A percentile compares a stretch with the other conserved stretches of the same genome.
Conservation (phyloP, 2,329 filamentous ascomycete genomes). For the Aspergillus sp. region DNA sequence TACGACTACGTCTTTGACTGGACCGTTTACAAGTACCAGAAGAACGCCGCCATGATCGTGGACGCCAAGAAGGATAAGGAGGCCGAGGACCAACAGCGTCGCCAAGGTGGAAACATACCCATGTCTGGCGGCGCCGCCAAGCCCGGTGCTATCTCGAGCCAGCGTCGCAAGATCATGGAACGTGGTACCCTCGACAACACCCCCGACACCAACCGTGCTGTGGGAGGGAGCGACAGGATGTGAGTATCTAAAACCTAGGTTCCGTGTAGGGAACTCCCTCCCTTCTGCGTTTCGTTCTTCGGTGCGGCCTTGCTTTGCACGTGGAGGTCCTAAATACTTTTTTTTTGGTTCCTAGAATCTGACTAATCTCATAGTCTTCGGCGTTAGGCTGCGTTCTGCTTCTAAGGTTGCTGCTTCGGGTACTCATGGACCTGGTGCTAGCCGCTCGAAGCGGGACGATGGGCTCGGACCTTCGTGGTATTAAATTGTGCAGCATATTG, state of each 20-base stretch:
- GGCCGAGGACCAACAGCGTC: slow-evolving; percentile 73
- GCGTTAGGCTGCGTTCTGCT: slow-evolving; percentile 83
- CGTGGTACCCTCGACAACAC: slow-evolving; percentile 66
- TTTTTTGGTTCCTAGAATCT: slow-evolving; percentile 65
- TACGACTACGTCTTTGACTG: slow-evolving; percentile 99
- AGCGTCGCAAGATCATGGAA: slow-evolving; percentile 82
- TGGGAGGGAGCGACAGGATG: slow-evolving; percentile 88
- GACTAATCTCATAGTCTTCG: slow-evolving; percentile 81
- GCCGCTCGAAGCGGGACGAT: slow-evolving; percentile 56
- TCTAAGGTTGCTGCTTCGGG: slow-evolving; percentile 65
- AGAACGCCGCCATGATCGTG: slow-evolving; percentile 94
- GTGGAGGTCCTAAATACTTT: slow-evolving; percentile 53
- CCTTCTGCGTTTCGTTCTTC: slow-evolving; percentile 81
- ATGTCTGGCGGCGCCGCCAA: slow-evolving; percentile 61
- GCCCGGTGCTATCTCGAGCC: slow-evolving; percentile 71
- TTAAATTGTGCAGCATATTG: slow-evolving; percentile 37
- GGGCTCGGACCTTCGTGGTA: slow-evolving; percentile 51
- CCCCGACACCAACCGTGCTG: slow-evolving; percentile 71
- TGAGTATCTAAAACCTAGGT: slow-evolving; percentile 76
- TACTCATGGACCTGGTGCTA: slow-evolving; percentile 46
- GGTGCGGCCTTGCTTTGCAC: slow-evolving; percentile 70
- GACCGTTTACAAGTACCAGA: slow-evolving; percentile 99
- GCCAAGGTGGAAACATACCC: slow-evolving; percentile 62
- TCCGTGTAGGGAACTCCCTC: slow-evolving; percentile 78
- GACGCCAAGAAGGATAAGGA: slow-evolving; percentile 73